Base-by-base conservation (phyloP, 2,329 filamentous ascomycete genomes). In the Alternaria sp. region DNA sequence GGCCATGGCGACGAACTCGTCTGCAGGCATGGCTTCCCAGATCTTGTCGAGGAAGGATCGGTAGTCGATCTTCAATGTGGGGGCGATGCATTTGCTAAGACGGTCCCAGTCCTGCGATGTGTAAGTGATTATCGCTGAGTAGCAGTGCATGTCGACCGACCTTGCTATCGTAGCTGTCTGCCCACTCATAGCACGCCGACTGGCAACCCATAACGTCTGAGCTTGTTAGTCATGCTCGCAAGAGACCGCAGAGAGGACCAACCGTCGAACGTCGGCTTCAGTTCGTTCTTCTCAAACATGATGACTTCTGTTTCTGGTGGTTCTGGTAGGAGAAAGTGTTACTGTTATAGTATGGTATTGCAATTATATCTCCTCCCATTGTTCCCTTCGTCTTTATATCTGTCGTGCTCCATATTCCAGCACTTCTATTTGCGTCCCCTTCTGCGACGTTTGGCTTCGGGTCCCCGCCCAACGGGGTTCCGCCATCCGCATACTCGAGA, bases 41-140 rank as follows among this genome's bases (percentile, higher is more conserved):
- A 84, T 74, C 77, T 86, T 85, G 79, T 83, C 79, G 64, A 87
- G 79, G 71, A 87, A 84, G 13, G 77, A 88, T 67, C 77, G 83
- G 85, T 93, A 93, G 83, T 93, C 91, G 72, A 93, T 86, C 84
- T 80, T 82, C 13, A 88, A 74, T 1, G 85, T 88, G 1, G 89
- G 89, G 3, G 89, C 89, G 68, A 91, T 88, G 81, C 86, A 87
- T 66, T 85, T 86, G 68, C 81, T 74, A 26, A 90, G 83, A 55
- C 87, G 85, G 13, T 83, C 81, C 87, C 88, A 90, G 80, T 90
- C 86, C 79, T 80, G 59, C 19, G 6, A 43, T 17, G 56, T 21
- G 45, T 65, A 52, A 66, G 61, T 43, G 13, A 44, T 51, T 21
- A 25, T 46, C 21, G 36, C 7, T 6, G 21, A 19, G 26, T 19